Conservation (phyloP, 2,329 filamentous ascomycete genomes). For the Apiospora saccharicola region DNA sequence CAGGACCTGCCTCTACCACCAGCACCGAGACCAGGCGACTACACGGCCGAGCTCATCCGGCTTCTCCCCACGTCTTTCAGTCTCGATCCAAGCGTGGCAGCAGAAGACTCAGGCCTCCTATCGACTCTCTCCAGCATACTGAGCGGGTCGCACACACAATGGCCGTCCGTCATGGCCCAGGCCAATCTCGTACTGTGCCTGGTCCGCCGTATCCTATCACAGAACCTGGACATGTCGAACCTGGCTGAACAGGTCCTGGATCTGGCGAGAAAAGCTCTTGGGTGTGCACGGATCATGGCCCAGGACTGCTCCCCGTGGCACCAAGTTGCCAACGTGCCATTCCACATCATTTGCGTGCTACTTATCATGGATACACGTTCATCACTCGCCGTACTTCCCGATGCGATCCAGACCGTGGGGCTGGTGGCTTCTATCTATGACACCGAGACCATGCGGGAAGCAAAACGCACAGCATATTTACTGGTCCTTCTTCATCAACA, state of each 20-base stretch:
- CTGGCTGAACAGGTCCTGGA: constrained; percentile 55
- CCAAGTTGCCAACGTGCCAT: constrained; percentile 66
- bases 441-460: constrained; percentile 58
- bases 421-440: constrained; percentile 52
- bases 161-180: constrained; percentile 56
- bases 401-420: constrained; percentile 57
- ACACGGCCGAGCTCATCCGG: constrained; percentile 57
- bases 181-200: constrained; percentile 64
- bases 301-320: constrained; percentile 60
- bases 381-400: constrained; percentile 54
- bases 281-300: constrained; percentile 55
- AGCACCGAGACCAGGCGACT: constrained; percentile 43
- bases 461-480: constrained; percentile 60
- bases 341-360: constrained; percentile 63
- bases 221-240: constrained; percentile 54
- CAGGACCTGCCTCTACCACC: constrained; percentile 7
- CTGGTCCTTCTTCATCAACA: constrained; percentile 56
- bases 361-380: constrained; percentile 61
- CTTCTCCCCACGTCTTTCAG: constrained; percentile 61
- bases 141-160: constrained; percentile 46
- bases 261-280: constrained; percentile 53
- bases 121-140: constrained; percentile 51
- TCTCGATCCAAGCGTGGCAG: constrained; percentile 58
- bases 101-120: constrained; percentile 51
- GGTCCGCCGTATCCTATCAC: constrained; percentile 59